Evolutionary conservation across 495 filamentous ascomycete genomes (phyloP).

Genomic region (Aspergillus incahuasiensis): DNA sequence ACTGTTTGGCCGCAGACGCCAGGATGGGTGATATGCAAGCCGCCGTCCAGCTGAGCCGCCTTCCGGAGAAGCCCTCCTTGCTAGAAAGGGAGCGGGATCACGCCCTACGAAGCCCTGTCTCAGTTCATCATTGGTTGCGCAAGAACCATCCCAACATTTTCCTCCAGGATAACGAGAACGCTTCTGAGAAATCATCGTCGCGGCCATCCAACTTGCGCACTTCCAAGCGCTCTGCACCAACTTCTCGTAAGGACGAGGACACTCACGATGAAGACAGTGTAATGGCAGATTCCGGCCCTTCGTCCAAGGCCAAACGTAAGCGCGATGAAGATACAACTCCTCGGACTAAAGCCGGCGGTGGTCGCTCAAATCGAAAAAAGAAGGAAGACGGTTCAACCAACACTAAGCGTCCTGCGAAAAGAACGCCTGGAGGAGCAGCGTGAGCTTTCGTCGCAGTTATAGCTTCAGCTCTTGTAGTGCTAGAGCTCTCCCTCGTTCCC

Average conservation of each 20-base stretch:
- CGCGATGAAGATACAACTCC: slow-evolving; percentile 67
- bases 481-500: slow-evolving; percentile 2
- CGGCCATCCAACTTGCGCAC: slow-evolving; percentile 36
- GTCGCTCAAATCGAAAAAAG: slow-evolving; percentile 61
- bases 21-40: slow-evolving; percentile 51
- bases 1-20: slow-evolving; percentile 65
- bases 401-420: slow-evolving; percentile 33
- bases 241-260: slow-evolving; percentile 46
- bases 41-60: slow-evolving; percentile 28
- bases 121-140: slow-evolving; percentile 87
- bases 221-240: slow-evolving; percentile 36
- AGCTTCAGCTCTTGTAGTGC: slow-evolving; percentile 7
- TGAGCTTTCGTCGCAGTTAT: slow-evolving; percentile 6
- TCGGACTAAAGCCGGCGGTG: slow-evolving; percentile 62
- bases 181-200: slow-evolving; percentile 55
- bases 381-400: slow-evolving; percentile 42
- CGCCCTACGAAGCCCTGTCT: slow-evolving; percentile 70
- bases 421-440: slow-evolving; percentile 22
- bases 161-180: slow-evolving; percentile 70
- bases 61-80: slow-evolving; percentile 36
- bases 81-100: slow-evolving; percentile 55
- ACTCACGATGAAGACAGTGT: slow-evolving; percentile 50
- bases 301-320: slow-evolving; percentile 50
- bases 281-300: slow-evolving; percentile 36
- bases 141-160: slow-evolving; percentile 79